These are phyloP conservation scores for Beta vulgaris DNA, from an alignment of 148 eudicot genomes.

Conservation along the genomic window DNA sequence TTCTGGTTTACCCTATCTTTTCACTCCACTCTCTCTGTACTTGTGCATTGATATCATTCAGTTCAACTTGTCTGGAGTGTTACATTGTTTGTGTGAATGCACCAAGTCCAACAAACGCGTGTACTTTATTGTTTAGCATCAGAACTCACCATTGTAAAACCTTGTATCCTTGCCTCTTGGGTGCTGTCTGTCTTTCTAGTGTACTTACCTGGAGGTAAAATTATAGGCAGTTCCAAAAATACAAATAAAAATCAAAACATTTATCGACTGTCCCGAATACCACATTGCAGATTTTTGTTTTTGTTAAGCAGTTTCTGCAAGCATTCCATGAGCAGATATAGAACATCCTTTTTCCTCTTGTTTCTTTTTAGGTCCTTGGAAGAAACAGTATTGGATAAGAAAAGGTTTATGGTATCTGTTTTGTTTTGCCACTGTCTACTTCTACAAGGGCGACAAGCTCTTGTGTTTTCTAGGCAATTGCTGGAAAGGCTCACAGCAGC, in stretches of 20 bases:
- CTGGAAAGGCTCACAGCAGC: too few species aligned
- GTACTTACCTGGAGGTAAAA: too few species aligned
- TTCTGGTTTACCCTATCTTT: background rate
- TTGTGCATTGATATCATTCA: background rate
- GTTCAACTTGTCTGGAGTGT: background rate
- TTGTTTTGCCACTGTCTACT: background rate
- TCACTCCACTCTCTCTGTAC: background rate
- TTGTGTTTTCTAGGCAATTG: background rate
- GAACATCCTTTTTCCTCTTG: background rate
- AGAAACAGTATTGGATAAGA: background rate
- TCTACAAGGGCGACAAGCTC: background rate
- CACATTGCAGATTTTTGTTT: too few species aligned
- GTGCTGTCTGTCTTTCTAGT: background rate
- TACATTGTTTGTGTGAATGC: background rate
- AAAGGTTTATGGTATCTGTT: background rate
- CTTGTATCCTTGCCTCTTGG: background rate
- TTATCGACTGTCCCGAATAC: too few species aligned
- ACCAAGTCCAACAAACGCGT: background rate
- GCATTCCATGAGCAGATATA: background rate
- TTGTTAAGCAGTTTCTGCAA: background rate
- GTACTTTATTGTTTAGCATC: background rate
- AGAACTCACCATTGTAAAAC: background rate
- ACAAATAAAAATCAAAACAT: too few species aligned
- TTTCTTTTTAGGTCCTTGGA: background rate
- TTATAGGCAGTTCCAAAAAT: too few species aligned